Evolutionary conservation across 2,329 filamentous ascomycete species (phyloP), one percentile per base, ranked within the genome.

Genomic region (Beauveria sp.): DNA sequence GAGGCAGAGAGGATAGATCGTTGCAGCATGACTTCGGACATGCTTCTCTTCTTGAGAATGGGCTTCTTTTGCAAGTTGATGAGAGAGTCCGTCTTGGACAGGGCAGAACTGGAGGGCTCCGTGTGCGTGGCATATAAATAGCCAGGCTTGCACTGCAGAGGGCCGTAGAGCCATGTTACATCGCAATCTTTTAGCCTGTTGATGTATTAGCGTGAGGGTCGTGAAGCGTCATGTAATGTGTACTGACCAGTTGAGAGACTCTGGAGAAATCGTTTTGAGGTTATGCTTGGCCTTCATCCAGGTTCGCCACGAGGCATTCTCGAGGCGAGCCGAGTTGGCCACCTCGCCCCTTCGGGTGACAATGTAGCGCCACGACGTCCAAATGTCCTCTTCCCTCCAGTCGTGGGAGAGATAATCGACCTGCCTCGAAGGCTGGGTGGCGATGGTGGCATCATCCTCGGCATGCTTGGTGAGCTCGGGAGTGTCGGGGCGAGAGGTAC

Each of bases 161-260:
- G 95, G 0, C 95, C 95, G 70, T 98, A 99, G 1, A 99, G 80
- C 95, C 93, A 99, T 51, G 93, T 97, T 38, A 97, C 92, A 74
- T 99, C 93, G 72, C 90, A 95, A 69, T 98, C 95, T 73, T 98
- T 99, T 63, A 97, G 81, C 93, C 92, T 96, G 69, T 52, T 42
- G 50, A 55, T 3, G 40, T 34, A 69, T 78, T 68, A 76, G 70
- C 63, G 65, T 14, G 20, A n/a, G n/a, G 30, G 10, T 28, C 28
- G 43, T 22, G 45, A 4, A 12, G 45, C 20, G 16, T 61, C 51
- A 22, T 14, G 20, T 5, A 12, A 16, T 16, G 34, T 16, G 34
- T 5, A 80, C 86, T 69, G 76, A 96, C 93, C 95, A 99, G 75
- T 98, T 96, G 61, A 99, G 79, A 2, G 88, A 90, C 74, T 97